Conservation (phyloP, 108 stramenopile species). For the Cylindrotheca closterium region DNA sequence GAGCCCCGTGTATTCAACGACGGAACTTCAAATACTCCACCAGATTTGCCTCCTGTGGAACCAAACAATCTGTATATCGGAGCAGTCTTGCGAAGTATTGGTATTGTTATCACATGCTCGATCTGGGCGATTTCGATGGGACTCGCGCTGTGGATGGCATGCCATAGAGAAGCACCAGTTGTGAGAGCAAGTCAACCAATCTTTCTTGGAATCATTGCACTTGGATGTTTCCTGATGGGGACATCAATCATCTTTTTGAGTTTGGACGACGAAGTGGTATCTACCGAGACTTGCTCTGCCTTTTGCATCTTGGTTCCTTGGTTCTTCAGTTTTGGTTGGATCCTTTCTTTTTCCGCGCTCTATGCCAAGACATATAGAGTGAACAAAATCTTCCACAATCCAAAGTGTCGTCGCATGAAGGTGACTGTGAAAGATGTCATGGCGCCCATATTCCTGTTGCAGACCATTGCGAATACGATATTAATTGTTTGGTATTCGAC, state of each 20-base stretch:
- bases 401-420: constrained; percentile 34
- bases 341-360: constrained; percentile 34
- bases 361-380: constrained; percentile 43
- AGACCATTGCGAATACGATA: neutral
- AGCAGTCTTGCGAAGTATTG: constrained; percentile 4
- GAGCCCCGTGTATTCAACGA: constrained; percentile 39
- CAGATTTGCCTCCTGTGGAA: constrained; percentile 25
- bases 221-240: constrained; percentile 40
- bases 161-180: too few relatives aligned
- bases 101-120: too few relatives aligned
- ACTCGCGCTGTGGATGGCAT: constrained; percentile 23
- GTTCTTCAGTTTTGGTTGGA: constrained; percentile 35
- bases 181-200: constrained; percentile 29
- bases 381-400: constrained; percentile 23
- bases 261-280: constrained; percentile 13
- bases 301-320: constrained; percentile 19
- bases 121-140: constrained; percentile 20
- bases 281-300: neutral
- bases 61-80: constrained; percentile 9
- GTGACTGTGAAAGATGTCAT: constrained; percentile 44
- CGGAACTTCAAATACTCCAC: constrained; percentile 32
- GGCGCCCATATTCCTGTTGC: constrained; percentile 24
- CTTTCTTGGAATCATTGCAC: constrained; percentile 36
- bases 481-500: neutral
- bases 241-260: constrained; percentile 18